phyloP scores from a whole-genome alignment of 352 stramenopile species.

The Phytopythium helicoides region DNA sequence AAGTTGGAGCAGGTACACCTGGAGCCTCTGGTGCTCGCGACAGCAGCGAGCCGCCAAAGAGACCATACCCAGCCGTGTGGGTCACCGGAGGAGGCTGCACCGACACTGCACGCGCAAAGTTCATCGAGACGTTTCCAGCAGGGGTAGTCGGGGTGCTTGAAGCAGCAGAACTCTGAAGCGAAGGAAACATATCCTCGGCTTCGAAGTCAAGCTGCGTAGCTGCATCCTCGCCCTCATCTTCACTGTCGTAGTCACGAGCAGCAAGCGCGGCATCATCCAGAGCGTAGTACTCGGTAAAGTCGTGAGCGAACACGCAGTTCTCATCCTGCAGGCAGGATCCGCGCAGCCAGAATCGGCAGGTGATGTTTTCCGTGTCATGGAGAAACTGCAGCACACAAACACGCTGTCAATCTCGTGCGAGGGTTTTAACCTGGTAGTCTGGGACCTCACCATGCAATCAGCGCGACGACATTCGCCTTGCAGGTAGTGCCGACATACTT shows the following conservation, averaged over 20 bases:
- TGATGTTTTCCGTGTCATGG: slow-evolving; percentile 80
- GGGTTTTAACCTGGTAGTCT: neutral
- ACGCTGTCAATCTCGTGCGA: too few relatives aligned
- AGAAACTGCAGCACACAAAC: slow-evolving; percentile 58
- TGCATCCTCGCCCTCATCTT: slow-evolving; percentile 64
- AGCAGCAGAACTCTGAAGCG: slow-evolving; percentile 36
- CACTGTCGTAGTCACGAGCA: slow-evolving; percentile 69
- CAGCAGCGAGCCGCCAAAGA: slow-evolving; percentile 16
- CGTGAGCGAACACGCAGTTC: slow-evolving; percentile 80
- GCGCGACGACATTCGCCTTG: slow-evolving; percentile 77
- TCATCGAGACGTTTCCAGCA: slow-evolving; percentile 46
- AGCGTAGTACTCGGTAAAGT: slow-evolving; percentile 73
- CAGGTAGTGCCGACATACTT: slow-evolving; percentile 84
- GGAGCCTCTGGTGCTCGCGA: neutral
- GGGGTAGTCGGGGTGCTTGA: neutral
- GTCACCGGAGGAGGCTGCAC: slow-evolving; percentile 29
- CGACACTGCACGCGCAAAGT: slow-evolving; percentile 78
- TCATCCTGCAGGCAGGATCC: slow-evolving; percentile 75
- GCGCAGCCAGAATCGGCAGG: slow-evolving; percentile 84
- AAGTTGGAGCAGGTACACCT: slow-evolving; percentile 10
- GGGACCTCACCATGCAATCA: slow-evolving; percentile 75
- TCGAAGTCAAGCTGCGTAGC: slow-evolving; percentile 48
- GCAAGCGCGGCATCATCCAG: slow-evolving; percentile 41
- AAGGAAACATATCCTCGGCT: slow-evolving; percentile 80
- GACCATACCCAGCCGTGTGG: slow-evolving; percentile 6